Base-by-base conservation (phyloP, 2,329 filamentous ascomycete genomes). In the Neospermospora avenae region DNA sequence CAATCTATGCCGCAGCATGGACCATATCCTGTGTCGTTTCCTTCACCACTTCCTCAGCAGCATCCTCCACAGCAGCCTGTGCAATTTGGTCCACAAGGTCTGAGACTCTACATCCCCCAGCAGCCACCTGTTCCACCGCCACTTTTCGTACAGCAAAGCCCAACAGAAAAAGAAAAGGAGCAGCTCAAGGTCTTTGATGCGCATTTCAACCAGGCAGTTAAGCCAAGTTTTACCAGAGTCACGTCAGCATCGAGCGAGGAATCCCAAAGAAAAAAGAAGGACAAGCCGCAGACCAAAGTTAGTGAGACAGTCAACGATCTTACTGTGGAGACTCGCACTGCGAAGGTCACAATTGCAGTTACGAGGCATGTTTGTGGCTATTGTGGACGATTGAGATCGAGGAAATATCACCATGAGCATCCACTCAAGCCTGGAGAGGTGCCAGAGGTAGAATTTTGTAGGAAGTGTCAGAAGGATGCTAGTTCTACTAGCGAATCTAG, bases 331-430 rank as follows among this genome's bases (percentile, higher is more conserved):
- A 35, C 31, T 25, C 4, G 18, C 8, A 48, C 28, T 10, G 60
- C 67, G 31, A 72, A 74, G 71, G 71, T 70, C 67, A 69, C 72
- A 3, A 63, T 65, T 35, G 63, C 60, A 28, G 60, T 69, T 8
- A 65, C 62, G 10, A 77, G 78, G 56, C 73, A 74, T 60, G 74
- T 80, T 20, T 82, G 80, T 67, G 76, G 72, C 42, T 68, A 73
- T 25, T 80, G 78, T 58, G 74, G 75, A 22, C 72, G 70, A 22
- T 67, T 74, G 5, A 73, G 78, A 45, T 80, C 78, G 4, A 68
- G 69, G 25, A 69, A 67, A 11, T 79, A 76, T 46, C 77, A 79
- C 42, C 54, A 69, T 42, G 65, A 72, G 6, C 68, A 76, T 53
- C 69, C 74, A 4, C 62, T 76, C 42, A 61, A 66, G 62, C 61